Evolutionary conservation across 1,284 basidiomycete genomes (phyloP), one percentile per base, ranked within the genome.

Genomic region (Heterobasidion parviporum): DNA sequence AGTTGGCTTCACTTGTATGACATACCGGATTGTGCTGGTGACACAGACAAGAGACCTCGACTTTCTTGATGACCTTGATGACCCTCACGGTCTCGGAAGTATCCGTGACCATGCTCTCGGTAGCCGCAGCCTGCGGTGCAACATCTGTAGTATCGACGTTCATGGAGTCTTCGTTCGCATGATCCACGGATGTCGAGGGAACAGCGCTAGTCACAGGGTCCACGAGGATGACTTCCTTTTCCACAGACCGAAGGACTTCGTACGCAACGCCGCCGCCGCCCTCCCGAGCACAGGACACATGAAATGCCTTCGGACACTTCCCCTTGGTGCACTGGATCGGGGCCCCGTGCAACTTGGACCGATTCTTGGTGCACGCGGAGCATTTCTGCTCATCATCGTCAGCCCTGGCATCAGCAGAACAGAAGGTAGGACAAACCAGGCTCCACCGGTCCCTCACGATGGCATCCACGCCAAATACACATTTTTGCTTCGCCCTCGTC

Each of bases 311-410:
- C 1, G 90, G 79, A 66, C 96, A 97, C 72, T 92, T 94, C 57
- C 92, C 92, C 68, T 92, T 92, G 9, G 92, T 92, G 68, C 94
- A 98, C 65, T 98, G 94, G 34, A 97, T 85, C 56, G 94, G 94
- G 4, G 92, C 92, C 6, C 96, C 96, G 59, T 93, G 87, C 8
- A 74, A 76, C 61, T 87, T 89, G 15, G 79, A 70, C 38, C 77
- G 77, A 32, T 73, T 77, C 65, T 85, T 90, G 33, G 78, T 76
- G 68, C 95, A 98, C 6, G 84, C 80, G 10, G 83, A 79, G 68
- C 95, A 98, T 86, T 94, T 96, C 92, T 95, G 64, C 61, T 2
- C 4, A 45, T 44, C 45, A 57, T 44, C 9, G 45, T 20, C 20
- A 53, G 43, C 58, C 41, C 18, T 46, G 10, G 9, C 6, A 50